Conservation (phyloP, 1,284 basidiomycete species). For the Melampsora occidentalis region DNA sequence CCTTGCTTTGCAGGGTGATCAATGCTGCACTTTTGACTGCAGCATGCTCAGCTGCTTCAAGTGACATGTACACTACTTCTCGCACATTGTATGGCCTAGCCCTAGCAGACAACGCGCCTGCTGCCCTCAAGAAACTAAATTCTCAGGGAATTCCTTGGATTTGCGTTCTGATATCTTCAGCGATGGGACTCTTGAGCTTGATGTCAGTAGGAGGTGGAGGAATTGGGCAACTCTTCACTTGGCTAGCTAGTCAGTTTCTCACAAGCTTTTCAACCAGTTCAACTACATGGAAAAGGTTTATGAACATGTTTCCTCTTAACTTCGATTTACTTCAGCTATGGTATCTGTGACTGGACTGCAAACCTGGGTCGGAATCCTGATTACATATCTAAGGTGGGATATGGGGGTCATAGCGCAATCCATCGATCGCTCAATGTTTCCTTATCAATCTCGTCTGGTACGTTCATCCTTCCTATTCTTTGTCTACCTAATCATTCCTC, state of each 20-base stretch:
- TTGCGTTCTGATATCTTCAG: slow-evolving; percentile 65
- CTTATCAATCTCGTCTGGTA: slow-evolving; percentile 61
- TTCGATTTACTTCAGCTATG: slow-evolving; percentile 50
- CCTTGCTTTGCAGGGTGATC: slow-evolving; percentile 50
- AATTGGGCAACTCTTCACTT: slow-evolving; percentile 68
- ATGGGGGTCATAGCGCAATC: slow-evolving; percentile 72
- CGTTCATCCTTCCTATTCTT: neutral
- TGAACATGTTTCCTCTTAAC: neutral
- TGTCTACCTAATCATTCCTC: too few species aligned
- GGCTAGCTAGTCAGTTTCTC: slow-evolving; percentile 61
- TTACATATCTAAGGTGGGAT: slow-evolving; percentile 78
- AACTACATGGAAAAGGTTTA: neutral
- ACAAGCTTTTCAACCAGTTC: neutral
- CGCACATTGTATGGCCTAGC: slow-evolving; percentile 61
- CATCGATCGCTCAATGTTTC: slow-evolving; percentile 65
- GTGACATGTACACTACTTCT: slow-evolving; percentile 61
- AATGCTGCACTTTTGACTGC: slow-evolving; percentile 58
- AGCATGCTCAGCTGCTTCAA: slow-evolving; percentile 61
- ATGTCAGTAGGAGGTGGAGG: slow-evolving; percentile 64
- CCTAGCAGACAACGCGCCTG: slow-evolving; percentile 57
- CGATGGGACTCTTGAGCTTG: slow-evolving; percentile 70
- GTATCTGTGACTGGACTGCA: slow-evolving; percentile 63
- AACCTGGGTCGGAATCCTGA: slow-evolving; percentile 78
- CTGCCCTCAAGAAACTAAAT: slow-evolving; percentile 58
- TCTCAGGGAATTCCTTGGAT: slow-evolving; percentile 72